Evolutionary conservation across 2,329 filamentous ascomycete genomes (phyloP).

Genomic region (Hypoxylon sp.): DNA sequence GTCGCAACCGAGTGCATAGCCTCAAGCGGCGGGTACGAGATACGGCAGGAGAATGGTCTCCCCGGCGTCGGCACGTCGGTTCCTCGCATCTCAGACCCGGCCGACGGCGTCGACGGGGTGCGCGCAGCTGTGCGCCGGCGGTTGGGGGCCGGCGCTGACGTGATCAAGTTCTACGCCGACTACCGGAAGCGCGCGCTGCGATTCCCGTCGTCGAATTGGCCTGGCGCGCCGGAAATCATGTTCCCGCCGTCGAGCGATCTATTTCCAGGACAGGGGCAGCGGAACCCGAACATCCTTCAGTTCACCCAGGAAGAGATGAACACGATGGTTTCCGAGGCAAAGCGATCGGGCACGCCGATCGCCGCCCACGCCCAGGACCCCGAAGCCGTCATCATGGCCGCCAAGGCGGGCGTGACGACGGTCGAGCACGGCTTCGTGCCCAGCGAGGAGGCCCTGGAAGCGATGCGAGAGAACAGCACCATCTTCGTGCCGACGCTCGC

Average conservation of each 20-base stretch:
- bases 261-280: slow-evolving; percentile 29
- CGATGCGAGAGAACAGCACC: slow-evolving; percentile 53
- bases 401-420: slow-evolving; percentile 54
- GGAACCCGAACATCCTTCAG: slow-evolving; percentile 54
- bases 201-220: slow-evolving; percentile 47
- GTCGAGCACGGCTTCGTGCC: slow-evolving; percentile 56
- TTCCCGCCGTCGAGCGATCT: slow-evolving; percentile 47
- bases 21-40: slow-evolving; percentile 58
- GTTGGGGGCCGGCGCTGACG: slow-evolving; percentile 57
- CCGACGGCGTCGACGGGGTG: slow-evolving; percentile 57
- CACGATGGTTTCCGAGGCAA: slow-evolving; percentile 57
- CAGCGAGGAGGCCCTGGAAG: slow-evolving; percentile 51
- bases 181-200: slow-evolving; percentile 55
- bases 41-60: slow-evolving; percentile 55
- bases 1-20: slow-evolving; percentile 62
- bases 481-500: slow-evolving; percentile 63
- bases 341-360: slow-evolving; percentile 51
- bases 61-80: slow-evolving; percentile 43
- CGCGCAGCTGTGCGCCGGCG: slow-evolving; percentile 56
- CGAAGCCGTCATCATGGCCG: slow-evolving; percentile 55
- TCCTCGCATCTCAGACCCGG: slow-evolving; percentile 52
- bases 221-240: slow-evolving; percentile 42
- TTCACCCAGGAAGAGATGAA: slow-evolving; percentile 60
- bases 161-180: slow-evolving; percentile 62
- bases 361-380: slow-evolving; percentile 53